phyloP scores from a whole-genome alignment of 345 rosid genomes.

The Theobroma cacao region DNA sequence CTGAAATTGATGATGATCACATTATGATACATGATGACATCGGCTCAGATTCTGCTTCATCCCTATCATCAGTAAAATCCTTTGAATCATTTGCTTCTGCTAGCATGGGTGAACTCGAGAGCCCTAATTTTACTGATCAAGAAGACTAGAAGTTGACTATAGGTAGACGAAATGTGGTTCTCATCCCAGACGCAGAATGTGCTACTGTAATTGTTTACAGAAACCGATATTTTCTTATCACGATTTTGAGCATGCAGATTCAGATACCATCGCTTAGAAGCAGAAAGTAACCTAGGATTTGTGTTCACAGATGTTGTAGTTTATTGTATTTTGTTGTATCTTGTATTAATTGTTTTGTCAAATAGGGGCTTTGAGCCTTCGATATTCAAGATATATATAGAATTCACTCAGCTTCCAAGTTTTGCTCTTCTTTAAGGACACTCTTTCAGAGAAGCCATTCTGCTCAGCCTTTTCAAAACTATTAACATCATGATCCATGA shows the following conservation, averaged over 20 bases:
- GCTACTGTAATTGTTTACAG: background rate
- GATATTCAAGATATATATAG: background rate
- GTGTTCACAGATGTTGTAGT: background rate
- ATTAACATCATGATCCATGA: background rate
- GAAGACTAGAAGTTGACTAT: constrained; percentile 39
- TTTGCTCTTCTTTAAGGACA: background rate
- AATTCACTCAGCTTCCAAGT: background rate
- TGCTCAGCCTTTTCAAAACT: background rate
- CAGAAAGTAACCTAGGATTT: background rate
- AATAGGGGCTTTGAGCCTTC: background rate
- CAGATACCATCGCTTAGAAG: background rate
- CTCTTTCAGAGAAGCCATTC: background rate
- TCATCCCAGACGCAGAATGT: background rate
- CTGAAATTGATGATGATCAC: constrained; percentile 70
- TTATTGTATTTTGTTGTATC: background rate
- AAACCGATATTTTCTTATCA: background rate
- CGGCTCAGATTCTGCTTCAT: constrained; percentile 59
- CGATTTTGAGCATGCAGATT: background rate
- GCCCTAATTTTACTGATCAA: constrained; percentile 64
- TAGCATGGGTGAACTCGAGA: constrained; percentile 91
- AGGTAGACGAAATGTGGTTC: background rate
- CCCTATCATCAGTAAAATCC: constrained; percentile 68
- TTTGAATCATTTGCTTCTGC: constrained; percentile 86
- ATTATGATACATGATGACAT: constrained; percentile 39
- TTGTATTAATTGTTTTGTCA: background rate